Evolutionary conservation across 306 rosid species (phyloP).

Genomic region (Pyrus pyrifolia): DNA sequence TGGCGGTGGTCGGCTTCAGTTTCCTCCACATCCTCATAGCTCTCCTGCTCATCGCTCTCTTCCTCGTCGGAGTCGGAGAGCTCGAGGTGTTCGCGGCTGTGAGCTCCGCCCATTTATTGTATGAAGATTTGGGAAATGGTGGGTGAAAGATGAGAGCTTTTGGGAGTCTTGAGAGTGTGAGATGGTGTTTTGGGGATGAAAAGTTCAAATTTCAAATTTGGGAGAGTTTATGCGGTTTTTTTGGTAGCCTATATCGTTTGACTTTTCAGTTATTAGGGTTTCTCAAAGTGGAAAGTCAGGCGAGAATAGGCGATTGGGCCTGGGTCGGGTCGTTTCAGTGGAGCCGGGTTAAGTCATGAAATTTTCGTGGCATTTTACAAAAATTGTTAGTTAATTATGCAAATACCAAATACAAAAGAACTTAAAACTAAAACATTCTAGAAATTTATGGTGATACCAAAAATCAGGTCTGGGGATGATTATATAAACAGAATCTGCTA

Average conservation of each 20-base stretch:
- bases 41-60: slow-evolving; percentile 26
- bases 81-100: slow-evolving; percentile 63
- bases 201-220: slow-evolving; percentile 55
- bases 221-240: slow-evolving; percentile 15
- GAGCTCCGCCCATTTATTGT: slow-evolving; percentile 56
- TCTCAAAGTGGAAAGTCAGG: not conserved
- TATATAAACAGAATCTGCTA: slow-evolving; percentile 25
- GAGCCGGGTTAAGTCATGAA: too few relatives aligned
- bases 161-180: not conserved
- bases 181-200: not conserved
- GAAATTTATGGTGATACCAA: not conserved
- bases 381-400: too few relatives aligned
- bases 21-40: slow-evolving; percentile 52
- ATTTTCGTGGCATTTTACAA: not conserved
- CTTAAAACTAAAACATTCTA: not conserved
- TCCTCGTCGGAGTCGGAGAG: slow-evolving; percentile 47
- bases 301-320: not conserved
- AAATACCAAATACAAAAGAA: too few relatives aligned
- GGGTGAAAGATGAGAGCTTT: not conserved
- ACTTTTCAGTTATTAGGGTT: not conserved
- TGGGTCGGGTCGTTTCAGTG: not conserved
- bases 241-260: not conserved
- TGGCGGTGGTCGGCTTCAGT: slow-evolving; percentile 12
- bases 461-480: not conserved
- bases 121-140: not conserved